Percentiles rank a stretch among this genome's conserved stretches.
phyloP scores from a whole-genome alignment of 2,329 filamentous ascomycete species.

The Reticulascus tulasneorum region DNA sequence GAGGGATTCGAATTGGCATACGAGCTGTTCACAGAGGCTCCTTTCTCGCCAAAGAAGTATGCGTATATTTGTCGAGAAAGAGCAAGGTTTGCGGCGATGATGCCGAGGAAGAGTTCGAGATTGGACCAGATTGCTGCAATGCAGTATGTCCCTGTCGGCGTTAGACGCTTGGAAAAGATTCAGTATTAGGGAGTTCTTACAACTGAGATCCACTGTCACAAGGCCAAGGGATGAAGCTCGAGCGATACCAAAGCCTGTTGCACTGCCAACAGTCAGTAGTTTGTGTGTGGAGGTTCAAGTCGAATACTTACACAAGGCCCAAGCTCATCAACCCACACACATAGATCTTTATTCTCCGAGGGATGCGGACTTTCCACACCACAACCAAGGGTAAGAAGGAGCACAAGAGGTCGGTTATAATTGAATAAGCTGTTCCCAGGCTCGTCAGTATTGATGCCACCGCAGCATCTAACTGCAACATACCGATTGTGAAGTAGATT shows the following conservation, averaged over 20 bases:
- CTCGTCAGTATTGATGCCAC: background rate
- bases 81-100: constrained; percentile 28
- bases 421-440: constrained; percentile 16
- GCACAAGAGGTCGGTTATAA: constrained; percentile 22
- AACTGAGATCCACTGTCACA: constrained; percentile 19
- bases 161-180: fast-evolving
- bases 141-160: constrained; percentile 23
- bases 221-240: constrained; percentile 19
- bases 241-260: constrained; percentile 21
- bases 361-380: constrained; percentile 28
- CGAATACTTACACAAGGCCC: constrained; percentile 18
- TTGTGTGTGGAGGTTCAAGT: background rate
- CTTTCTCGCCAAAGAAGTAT: constrained; percentile 15
- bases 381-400: constrained; percentile 24
- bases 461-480: background rate
- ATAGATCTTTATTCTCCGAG: constrained; percentile 23
- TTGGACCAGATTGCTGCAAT: constrained; percentile 34
- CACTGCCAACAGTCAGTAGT: constrained; percentile 9
- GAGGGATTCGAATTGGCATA: constrained; percentile 8
- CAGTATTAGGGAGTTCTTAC: constrained; percentile 10
- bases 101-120: constrained; percentile 32
- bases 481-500: constrained; percentile 28
- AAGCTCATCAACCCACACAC: constrained; percentile 29
- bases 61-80: constrained; percentile 19
- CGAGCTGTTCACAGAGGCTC: constrained; percentile 1